Percentiles rank a stretch among this genome's conserved stretches.
These are phyloP conservation scores for Sporormia fimetaria DNA, from an alignment of 495 filamentous ascomycete species.

Conservation along the genomic window DNA sequence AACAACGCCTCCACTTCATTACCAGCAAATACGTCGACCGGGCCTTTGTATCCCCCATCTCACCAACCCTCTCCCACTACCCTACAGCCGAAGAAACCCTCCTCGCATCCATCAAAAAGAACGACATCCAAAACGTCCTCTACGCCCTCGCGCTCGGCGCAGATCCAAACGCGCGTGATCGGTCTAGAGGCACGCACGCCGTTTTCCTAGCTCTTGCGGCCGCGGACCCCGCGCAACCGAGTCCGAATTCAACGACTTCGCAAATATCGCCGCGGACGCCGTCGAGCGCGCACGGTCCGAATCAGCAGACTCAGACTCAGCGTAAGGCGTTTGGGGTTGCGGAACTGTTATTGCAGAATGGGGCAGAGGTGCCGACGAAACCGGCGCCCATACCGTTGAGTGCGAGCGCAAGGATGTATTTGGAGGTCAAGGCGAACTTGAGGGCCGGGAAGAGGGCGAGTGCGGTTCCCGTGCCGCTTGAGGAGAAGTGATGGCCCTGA, in stretches of 20 bases:
- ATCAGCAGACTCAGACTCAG: constrained; percentile 33
- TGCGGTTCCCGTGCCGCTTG: no score
- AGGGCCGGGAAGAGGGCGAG: constrained; percentile 19
- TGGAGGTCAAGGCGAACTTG: constrained; percentile 62
- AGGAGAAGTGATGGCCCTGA: no score
- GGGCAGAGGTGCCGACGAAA: constrained; percentile 67
- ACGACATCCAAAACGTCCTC: constrained; percentile 82
- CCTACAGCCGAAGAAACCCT: constrained; percentile 77
- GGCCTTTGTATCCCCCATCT: constrained; percentile 67
- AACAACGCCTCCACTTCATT: constrained; percentile 85
- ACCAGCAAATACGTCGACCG: constrained; percentile 86
- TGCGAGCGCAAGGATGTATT: constrained; percentile 62
- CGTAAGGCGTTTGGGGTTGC: constrained; percentile 67
- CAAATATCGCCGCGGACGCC: constrained; percentile 27
- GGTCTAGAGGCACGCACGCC: constrained; percentile 74
- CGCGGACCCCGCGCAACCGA: constrained; percentile 74
- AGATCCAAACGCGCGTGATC: constrained; percentile 79
- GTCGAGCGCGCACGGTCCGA: no score
- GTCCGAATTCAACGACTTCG: constrained; percentile 33
- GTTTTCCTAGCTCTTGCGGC: constrained; percentile 89
- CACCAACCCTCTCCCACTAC: constrained; percentile 62
- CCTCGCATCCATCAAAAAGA: constrained; percentile 85
- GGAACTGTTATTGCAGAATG: constrained; percentile 88
- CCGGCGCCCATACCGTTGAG: constrained; percentile 69
- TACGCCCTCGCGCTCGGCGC: constrained; percentile 81